Evolutionary conservation across 495 filamentous ascomycete species (phyloP).

Genomic region (Penicillium goetzii): DNA sequence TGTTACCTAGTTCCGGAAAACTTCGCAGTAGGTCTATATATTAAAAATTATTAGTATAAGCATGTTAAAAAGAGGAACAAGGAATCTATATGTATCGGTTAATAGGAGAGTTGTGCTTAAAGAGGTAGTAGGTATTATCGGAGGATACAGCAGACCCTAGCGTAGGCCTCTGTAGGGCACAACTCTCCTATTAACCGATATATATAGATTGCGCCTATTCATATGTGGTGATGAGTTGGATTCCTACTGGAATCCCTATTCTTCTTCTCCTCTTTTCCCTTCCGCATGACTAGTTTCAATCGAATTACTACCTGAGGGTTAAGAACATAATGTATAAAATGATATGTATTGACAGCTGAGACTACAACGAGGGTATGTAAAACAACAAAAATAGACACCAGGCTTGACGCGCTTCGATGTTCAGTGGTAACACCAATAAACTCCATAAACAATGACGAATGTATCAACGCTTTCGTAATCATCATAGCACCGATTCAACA

Average conservation of each 20-base stretch:
- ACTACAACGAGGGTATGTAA: conserved; percentile 4
- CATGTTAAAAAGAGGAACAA: background rate
- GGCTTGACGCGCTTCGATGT: background rate
- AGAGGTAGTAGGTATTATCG: too few relatives aligned
- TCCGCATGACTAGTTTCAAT: too few relatives aligned
- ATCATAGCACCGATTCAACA: background rate
- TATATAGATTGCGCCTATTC: too few relatives aligned
- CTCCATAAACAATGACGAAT: conserved; percentile 7
- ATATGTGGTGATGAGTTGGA: too few relatives aligned
- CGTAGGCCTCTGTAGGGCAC: too few relatives aligned
- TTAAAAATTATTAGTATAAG: background rate
- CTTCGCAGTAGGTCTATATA: background rate
- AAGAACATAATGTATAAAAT: background rate
- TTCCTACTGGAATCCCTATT: too few relatives aligned
- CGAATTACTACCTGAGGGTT: accelerated
- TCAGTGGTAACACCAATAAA: background rate
- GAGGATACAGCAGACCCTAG: too few relatives aligned
- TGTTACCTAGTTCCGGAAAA: background rate
- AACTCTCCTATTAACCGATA: too few relatives aligned
- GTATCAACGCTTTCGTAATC: conserved; percentile 18
- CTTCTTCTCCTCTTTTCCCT: too few relatives aligned
- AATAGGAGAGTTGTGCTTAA: background rate
- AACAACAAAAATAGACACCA: background rate
- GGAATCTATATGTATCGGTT: background rate
- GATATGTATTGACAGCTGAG: background rate